phyloP scores from a whole-genome alignment of 2,329 filamentous ascomycete genomes.

The Penicillium sumatraense region DNA sequence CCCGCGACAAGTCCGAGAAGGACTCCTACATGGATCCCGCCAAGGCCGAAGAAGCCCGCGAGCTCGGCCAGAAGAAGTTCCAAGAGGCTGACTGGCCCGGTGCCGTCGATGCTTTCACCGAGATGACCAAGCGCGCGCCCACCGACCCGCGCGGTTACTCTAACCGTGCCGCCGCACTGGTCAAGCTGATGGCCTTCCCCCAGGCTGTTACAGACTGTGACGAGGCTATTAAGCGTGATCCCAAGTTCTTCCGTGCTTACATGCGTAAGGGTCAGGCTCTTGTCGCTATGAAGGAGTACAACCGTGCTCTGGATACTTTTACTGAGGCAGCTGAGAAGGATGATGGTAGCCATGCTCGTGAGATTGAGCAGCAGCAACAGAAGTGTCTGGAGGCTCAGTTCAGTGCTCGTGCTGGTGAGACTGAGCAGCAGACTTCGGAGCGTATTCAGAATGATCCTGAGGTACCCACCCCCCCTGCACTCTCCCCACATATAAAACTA shows the following conservation, averaged over 20 bases:
- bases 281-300: slow-evolving; percentile 98
- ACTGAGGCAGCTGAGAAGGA: slow-evolving; percentile 80
- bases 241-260: slow-evolving; percentile 92
- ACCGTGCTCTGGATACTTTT: slow-evolving; percentile 88
- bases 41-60: slow-evolving; percentile 93
- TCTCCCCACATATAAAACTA: background rate
- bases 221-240: slow-evolving; percentile 85
- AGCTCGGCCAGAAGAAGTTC: slow-evolving; percentile 95
- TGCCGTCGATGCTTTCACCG: slow-evolving; percentile 89
- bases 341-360: slow-evolving; percentile 78
- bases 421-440: slow-evolving; percentile 92
- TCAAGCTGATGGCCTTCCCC: slow-evolving; percentile 96
- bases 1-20: slow-evolving; percentile 75
- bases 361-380: slow-evolving; percentile 92
- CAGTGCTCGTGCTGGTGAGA: slow-evolving; percentile 87
- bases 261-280: slow-evolving; percentile 95
- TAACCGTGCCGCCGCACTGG: slow-evolving; percentile 94
- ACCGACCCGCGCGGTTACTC: slow-evolving; percentile 93
- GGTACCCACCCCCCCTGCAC: slow-evolving; percentile 57
- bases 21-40: slow-evolving; percentile 84
- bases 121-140: slow-evolving; percentile 96
- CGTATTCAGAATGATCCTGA: slow-evolving; percentile 89
- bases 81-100: slow-evolving; percentile 95
- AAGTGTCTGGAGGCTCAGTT: slow-evolving; percentile 93
- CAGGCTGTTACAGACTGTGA: slow-evolving; percentile 92